Conservation (phyloP, 164 flowering plant species). For the Saururus chinensis region DNA sequence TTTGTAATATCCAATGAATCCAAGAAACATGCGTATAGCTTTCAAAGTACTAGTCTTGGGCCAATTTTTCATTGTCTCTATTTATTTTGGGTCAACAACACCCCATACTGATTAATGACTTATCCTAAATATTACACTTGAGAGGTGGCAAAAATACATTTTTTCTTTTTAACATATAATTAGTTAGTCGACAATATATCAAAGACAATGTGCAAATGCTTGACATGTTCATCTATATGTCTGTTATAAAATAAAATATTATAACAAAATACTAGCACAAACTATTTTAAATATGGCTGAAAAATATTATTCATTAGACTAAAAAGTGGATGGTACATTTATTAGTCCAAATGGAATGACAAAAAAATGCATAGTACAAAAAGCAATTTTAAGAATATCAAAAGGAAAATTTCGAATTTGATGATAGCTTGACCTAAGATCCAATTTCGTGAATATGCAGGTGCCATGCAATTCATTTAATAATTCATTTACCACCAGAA, state of each 20-base stretch:
- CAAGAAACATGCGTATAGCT: neutral
- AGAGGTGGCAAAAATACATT: neutral
- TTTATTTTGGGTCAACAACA: neutral
- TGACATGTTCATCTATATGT: too few relatives aligned
- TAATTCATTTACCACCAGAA: neutral
- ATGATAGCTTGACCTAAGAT: constrained; percentile 3
- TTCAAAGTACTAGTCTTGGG: neutral
- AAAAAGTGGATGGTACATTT: too few relatives aligned
- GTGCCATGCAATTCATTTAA: neutral
- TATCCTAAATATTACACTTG: neutral
- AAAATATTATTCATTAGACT: neutral
- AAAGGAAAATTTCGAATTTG: neutral
- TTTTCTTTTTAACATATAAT: neutral
- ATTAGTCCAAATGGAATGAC: constrained; percentile 1
- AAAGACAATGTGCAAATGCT: neutral
- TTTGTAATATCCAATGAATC: neutral
- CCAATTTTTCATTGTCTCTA: neutral
- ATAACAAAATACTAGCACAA: neutral
- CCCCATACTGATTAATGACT: neutral
- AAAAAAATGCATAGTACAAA: constrained; percentile 2
- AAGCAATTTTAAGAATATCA: neutral
- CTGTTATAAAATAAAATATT: neutral
- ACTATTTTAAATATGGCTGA: neutral
- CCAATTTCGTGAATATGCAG: neutral
- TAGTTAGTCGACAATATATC: neutral